phyloP scores from a whole-genome alignment of 352 stramenopile species.

The Elongisporangium senticosum region DNA sequence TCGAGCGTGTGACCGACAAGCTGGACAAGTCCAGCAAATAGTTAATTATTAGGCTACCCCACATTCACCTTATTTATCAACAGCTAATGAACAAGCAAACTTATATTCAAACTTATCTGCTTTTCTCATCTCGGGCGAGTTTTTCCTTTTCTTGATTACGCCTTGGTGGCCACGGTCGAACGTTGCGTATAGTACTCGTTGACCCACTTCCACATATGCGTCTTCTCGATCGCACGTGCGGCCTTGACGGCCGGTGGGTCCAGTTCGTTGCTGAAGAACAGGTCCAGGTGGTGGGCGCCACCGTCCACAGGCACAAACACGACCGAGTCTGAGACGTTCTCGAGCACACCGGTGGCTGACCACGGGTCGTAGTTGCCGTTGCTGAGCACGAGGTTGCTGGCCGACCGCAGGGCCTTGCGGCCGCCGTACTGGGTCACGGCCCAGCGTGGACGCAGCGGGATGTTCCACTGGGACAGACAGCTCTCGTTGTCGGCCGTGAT shows the following conservation, averaged over 20 bases:
- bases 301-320: slow-evolving; percentile 62
- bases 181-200: slow-evolving; percentile 41
- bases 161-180: slow-evolving; percentile 4
- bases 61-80: slow-evolving; percentile 5
- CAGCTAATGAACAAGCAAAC: slow-evolving; percentile 1
- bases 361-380: slow-evolving; percentile 94
- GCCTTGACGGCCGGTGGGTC: slow-evolving; percentile 74
- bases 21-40: slow-evolving; percentile 26
- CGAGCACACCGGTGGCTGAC: slow-evolving; percentile 83
- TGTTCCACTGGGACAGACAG: slow-evolving; percentile 61
- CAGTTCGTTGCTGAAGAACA: slow-evolving; percentile 87
- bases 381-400: slow-evolving; percentile 93
- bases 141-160: not conserved
- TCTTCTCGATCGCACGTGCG: slow-evolving; percentile 64
- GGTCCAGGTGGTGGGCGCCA: slow-evolving; percentile 86
- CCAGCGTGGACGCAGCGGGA: slow-evolving; percentile 61
- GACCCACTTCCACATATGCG: slow-evolving; percentile 83
- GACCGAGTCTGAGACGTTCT: slow-evolving; percentile 58
- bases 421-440: slow-evolving; percentile 67
- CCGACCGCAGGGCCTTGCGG: slow-evolving; percentile 47
- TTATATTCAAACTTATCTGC: not conserved
- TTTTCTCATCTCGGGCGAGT: not conserved
- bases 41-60: slow-evolving; percentile 1
- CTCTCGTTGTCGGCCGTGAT: slow-evolving; percentile 45
- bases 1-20: slow-evolving; percentile 58